These are phyloP conservation scores for Thermochaetoides dissita DNA, from an alignment of 2,329 filamentous ascomycete species.

Conservation along the genomic window DNA sequence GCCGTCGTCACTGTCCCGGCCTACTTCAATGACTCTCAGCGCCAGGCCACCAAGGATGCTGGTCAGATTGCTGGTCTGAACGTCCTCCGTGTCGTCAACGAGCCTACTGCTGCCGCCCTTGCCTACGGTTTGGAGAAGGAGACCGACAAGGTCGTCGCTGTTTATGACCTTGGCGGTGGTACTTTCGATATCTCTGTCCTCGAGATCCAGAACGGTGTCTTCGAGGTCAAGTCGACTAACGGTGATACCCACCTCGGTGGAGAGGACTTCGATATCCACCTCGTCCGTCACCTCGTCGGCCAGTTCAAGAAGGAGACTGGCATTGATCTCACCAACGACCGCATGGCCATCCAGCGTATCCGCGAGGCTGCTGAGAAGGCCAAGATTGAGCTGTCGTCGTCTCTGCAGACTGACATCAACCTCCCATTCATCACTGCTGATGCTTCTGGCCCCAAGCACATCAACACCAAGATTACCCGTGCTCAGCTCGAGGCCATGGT, in stretches of 20 bases:
- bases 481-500: constrained; percentile 88
- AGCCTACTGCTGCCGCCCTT: constrained; percentile 89
- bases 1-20: constrained; percentile 93
- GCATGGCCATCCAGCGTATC: constrained; percentile 98
- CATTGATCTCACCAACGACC: constrained; percentile 79
- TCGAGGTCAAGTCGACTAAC: constrained; percentile 98
- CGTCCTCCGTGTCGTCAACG: constrained; percentile 94
- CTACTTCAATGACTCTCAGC: constrained; percentile 98
- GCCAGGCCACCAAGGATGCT: constrained; percentile 95
- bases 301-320: constrained; percentile 95
- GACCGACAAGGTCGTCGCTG: constrained; percentile 74
- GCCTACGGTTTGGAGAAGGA: constrained; percentile 96
- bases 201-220: constrained; percentile 94
- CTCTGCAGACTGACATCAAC: constrained; percentile 93
- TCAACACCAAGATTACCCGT: constrained; percentile 87
- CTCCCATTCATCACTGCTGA: constrained; percentile 97
- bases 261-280: constrained; percentile 92
- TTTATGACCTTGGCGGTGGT: constrained; percentile 97
- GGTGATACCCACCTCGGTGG: constrained; percentile 97
- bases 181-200: constrained; percentile 98
- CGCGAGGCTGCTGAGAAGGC: constrained; percentile 98
- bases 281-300: constrained; percentile 84
- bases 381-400: constrained; percentile 96
- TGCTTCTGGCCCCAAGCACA: constrained; percentile 91
- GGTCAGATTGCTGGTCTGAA: constrained; percentile 93